Base-by-base conservation (phyloP, 2,329 filamentous ascomycete species). In the Epichloe hybrida region DNA sequence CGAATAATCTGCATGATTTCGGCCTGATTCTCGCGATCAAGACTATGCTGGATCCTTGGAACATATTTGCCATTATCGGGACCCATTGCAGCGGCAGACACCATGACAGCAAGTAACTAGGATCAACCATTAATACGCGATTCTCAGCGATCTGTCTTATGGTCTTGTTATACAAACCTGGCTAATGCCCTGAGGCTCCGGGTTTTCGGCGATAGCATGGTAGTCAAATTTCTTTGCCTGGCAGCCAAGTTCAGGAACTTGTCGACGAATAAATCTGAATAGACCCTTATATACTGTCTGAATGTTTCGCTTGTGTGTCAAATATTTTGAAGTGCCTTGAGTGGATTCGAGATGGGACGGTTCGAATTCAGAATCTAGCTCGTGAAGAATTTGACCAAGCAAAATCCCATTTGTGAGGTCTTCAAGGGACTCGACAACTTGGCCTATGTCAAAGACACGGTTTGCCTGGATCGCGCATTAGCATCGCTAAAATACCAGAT, bases 71-170 rank as follows among this genome's bases (percentile, higher is more conserved):
- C 70, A 51, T 73, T 73, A 50, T 79, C 74, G 27, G 77, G 74
- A 12, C 80, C 80, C 60, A 76, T 73, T 55, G 81, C 75, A 27
- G 79, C 79, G n/a, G 81, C 67, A 13, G 64, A 75, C 21, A 85
- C 70, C 61, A 84, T 74, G 50, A 84, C 71, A 52, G 79, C 79
- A 41, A 85, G 69, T 48, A 85, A 69, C 70, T 83, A 69, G 51
- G 70, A 66, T 39, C 44, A 56, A 41, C 36, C 13, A 6, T 9
- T 15, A 27, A 39, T 53, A 4, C 48, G 50, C 23, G 46, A n/a
- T 36, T 36, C 27, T 13, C 6, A 21, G 27, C 17, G 31, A 23
- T 12, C 50, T 68, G 62, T 56, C 64, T 56, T 6, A 38, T 21
- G 15, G 36, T 51, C 39, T 8, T 47, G 9, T 9, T 21, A n/a